A percentile compares a stretch with the other conserved stretches of the same genome.
phyloP scores from a whole-genome alignment of 495 filamentous ascomycete species.

The Tuber melanosporum region DNA sequence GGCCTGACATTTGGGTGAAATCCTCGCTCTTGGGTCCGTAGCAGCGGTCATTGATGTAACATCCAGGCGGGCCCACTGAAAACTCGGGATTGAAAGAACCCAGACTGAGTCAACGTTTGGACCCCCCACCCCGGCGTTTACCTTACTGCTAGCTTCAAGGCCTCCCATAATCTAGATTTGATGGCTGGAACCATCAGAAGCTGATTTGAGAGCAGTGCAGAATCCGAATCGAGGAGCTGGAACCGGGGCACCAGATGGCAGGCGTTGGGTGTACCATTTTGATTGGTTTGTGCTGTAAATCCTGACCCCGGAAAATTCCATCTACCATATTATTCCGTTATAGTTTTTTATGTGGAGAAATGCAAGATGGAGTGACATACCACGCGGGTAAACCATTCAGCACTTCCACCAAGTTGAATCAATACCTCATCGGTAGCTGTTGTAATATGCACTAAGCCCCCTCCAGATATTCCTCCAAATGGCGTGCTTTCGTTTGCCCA shows the following conservation, averaged over 20 bases:
- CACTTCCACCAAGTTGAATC: conserved; percentile 14
- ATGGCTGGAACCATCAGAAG: conserved; percentile 15
- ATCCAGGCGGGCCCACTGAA: conserved; percentile 14
- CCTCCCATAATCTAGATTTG: conserved; percentile 15
- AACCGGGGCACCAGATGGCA: not conserved
- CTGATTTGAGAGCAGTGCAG: conserved; percentile 8
- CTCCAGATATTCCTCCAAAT: not conserved
- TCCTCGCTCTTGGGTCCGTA: not conserved
- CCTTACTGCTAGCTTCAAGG: not conserved
- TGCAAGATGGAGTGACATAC: not conserved
- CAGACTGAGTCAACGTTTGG: not conserved
- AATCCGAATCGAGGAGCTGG: conserved; percentile 10
- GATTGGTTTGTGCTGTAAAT: conserved; percentile 19
- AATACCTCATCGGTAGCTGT: conserved; percentile 13
- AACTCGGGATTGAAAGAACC: conserved; percentile 13
- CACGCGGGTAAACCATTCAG: not conserved
- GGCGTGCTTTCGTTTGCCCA: conserved; percentile 16
- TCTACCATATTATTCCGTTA: not conserved
- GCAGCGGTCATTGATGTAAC: not conserved
- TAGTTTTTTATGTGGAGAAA: not conserved
- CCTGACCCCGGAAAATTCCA: conserved; percentile 6
- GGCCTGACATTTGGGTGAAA: not conserved
- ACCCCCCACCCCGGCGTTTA: not conserved
- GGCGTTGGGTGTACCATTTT: conserved; percentile 15
- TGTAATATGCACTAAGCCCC: not conserved